Percentiles rank a stretch among this genome's conserved stretches.
Evolutionary conservation across 1,284 basidiomycete genomes (phyloP).

Genomic region (Volvariella surrecta): DNA sequence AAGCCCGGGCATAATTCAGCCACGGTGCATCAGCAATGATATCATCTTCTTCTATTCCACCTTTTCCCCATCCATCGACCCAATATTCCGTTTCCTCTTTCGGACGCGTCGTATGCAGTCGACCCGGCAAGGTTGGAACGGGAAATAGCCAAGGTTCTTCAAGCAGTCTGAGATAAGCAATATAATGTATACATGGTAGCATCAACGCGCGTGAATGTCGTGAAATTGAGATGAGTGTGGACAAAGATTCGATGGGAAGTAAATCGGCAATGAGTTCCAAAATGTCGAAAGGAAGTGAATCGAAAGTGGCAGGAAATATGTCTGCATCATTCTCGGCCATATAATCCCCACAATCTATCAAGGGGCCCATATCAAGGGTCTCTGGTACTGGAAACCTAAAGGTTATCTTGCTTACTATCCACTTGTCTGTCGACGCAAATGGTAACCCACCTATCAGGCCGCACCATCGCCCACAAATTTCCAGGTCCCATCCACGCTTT

Average conservation of each 20-base stretch:
- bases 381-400: conserved; percentile 9
- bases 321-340: too few relatives aligned
- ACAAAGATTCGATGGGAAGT: conserved; percentile 3
- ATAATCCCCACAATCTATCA: too few relatives aligned
- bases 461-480: conserved; percentile 11
- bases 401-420: too few relatives aligned
- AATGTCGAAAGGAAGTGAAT: conserved; percentile 7
- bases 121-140: background rate
- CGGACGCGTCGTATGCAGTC: background rate
- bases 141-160: too few relatives aligned
- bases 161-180: too few relatives aligned
- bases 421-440: background rate
- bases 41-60: background rate
- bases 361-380: background rate
- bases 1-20: conserved; percentile 2
- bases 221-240: conserved; percentile 2
- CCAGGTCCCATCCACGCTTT: conserved; percentile 11
- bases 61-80: conserved; percentile 3
- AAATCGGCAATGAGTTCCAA: conserved; percentile 7
- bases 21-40: conserved; percentile 5
- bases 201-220: background rate
- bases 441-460: conserved; percentile 8
- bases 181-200: too few relatives aligned
- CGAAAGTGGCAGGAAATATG: background rate
- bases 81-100: conserved; percentile 7